Base-by-base conservation (phyloP, 2,329 filamentous ascomycete species). In the Dothiorella sarmentorum region DNA sequence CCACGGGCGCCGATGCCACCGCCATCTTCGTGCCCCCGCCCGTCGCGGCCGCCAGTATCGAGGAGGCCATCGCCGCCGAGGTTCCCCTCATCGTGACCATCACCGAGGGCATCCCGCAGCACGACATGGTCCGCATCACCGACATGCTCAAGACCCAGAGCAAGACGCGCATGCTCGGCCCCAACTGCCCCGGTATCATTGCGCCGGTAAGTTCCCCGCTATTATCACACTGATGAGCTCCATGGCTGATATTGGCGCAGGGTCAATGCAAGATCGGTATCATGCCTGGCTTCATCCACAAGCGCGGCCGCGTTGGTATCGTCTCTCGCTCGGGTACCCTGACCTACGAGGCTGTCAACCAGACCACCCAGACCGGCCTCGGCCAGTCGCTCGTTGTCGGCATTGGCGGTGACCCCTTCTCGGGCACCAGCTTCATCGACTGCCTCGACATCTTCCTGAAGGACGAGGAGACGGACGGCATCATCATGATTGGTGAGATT, bases 401-500 rank as follows among this genome's bases (percentile, higher is more conserved):
- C 73, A 97, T 99, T 70, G 94, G 94, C 65, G 94, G 94, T 80
- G 94, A 99, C 80, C 94, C 94, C 69, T 99, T 99, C 84, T 93
- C 89, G 71, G 94, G 94, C 69, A 97, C 94, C 78, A 97, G 96
- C 85, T 99, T 97, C 83, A 97, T 99, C 79, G 94, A 99, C 85
- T 97, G 93, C 84, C 84, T 99, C 69, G 89, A 90, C 74, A 91
- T 97, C 73, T 99, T 99, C 86, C 85, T 96, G 69, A 83, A 95
- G 76, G 94, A 99, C 76, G 84, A 88, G 75, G 91, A 96, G 81
- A 99, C 94, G 37, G 94, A 99, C 74, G 94, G 94, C 73, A 97
- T 99, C 80, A 97, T 99, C 81, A 97, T 99, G 94, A 97, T 99
- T 75, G 94, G 94, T 74, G 94, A 97, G 82, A 97, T 99, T 74